Conservation (phyloP, 441 rosid genomes). For the Omphalea diandra region DNA sequence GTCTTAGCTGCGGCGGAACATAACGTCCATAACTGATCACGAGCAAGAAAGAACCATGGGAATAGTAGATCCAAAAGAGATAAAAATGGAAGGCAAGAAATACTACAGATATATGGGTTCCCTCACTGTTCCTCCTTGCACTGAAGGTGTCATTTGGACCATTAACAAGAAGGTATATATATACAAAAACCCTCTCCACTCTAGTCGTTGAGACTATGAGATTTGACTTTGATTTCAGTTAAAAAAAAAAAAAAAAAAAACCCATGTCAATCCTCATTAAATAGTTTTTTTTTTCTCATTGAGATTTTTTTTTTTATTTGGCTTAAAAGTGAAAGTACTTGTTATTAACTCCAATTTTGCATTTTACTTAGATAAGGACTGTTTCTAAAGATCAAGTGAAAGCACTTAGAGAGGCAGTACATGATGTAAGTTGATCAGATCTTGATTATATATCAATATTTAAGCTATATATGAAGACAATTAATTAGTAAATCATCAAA, state of each 20-base stretch:
- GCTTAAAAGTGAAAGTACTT: neutral
- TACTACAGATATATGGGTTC: conserved; percentile 59
- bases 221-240: too few species aligned
- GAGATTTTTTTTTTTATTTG: neutral
- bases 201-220: too few species aligned
- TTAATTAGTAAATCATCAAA: neutral
- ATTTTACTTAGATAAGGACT: conserved; percentile 32
- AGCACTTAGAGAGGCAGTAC: conserved; percentile 41
- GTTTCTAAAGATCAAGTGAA: conserved; percentile 44
- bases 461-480: neutral
- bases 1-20: conserved; percentile 30
- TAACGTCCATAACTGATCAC: conserved; percentile 27
- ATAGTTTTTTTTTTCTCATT: too few species aligned
- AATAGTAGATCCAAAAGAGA: conserved; percentile 35
- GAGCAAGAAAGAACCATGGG: conserved; percentile 36
- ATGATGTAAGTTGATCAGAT: conserved; percentile 44
- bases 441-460: neutral
- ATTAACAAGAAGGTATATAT: conserved; percentile 42
- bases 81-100: conserved; percentile 33
- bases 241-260: too few species aligned
- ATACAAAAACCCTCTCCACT: neutral
- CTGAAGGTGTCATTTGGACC: conserved; percentile 60
- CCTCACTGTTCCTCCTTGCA: conserved; percentile 66
- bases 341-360: neutral
- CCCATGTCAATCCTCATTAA: too few species aligned